Conservation (phyloP, 352 stramenopile species). For the Globisporangium heterothallicum region DNA sequence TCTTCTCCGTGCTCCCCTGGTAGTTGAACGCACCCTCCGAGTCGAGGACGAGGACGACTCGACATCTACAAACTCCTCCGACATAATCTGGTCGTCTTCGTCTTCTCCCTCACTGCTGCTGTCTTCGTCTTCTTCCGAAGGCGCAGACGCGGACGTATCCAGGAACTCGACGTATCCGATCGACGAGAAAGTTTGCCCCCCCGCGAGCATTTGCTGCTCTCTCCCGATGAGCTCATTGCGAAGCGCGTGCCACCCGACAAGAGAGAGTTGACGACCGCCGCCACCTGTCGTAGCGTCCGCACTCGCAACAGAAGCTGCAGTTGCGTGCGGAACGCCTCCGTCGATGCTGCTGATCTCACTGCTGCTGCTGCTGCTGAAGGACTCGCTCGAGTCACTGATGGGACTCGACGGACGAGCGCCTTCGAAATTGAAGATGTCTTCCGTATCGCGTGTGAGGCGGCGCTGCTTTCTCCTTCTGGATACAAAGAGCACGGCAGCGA, state of each 20-base stretch:
- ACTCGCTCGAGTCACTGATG: slow-evolving; percentile 11
- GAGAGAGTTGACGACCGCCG: slow-evolving; percentile 23
- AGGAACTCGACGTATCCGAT: slow-evolving; percentile 41
- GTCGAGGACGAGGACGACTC: not conserved
- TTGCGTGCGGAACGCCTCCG: slow-evolving; percentile 11
- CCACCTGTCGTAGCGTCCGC: not conserved
- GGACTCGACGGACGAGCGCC: slow-evolving; percentile 4
- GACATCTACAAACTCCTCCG: not conserved
- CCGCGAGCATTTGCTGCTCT: slow-evolving; percentile 36
- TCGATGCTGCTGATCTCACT: slow-evolving; percentile 5
- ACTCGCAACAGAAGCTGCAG: slow-evolving; percentile 20
- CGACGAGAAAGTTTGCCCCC: slow-evolving; percentile 32
- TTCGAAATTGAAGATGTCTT: slow-evolving; percentile 17
- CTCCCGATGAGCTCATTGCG: slow-evolving; percentile 45
- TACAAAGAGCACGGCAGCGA: slow-evolving; percentile 32
- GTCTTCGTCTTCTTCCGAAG: slow-evolving; percentile 1
- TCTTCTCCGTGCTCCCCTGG: not conserved
- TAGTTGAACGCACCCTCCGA: not conserved
- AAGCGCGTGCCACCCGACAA: slow-evolving; percentile 55
- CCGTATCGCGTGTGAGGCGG: slow-evolving; percentile 16
- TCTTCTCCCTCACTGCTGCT: not conserved
- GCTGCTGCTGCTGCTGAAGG: slow-evolving; percentile 8
- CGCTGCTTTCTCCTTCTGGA: slow-evolving; percentile 28
- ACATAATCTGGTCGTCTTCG: not conserved
- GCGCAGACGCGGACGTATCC: slow-evolving; percentile 27